A percentile compares a stretch with the other conserved stretches of the same genome.
Conservation (phyloP, 352 stramenopile species). For the Phytophthora boehmeriae region DNA sequence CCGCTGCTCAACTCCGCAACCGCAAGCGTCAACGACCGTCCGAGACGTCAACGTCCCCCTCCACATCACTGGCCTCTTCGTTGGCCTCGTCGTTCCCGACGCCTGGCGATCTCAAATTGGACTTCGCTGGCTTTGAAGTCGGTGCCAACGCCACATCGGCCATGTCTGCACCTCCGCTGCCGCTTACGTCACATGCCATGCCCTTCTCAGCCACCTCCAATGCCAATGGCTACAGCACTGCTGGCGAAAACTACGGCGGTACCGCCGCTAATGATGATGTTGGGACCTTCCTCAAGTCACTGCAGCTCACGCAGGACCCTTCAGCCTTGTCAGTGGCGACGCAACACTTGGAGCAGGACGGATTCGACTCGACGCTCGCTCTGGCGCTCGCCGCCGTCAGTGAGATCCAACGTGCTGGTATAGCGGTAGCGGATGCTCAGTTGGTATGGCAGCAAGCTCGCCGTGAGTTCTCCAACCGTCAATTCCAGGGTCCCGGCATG, state of each 20-base stretch:
- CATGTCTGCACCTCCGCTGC: constrained; percentile 15
- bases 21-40: constrained; percentile 43
- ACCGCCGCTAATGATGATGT: constrained; percentile 36
- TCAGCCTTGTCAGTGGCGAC: constrained; percentile 33
- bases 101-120: constrained; percentile 66
- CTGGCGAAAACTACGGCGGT: constrained; percentile 15
- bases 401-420: constrained; percentile 53
- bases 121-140: constrained; percentile 60
- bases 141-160: constrained; percentile 21
- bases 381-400: constrained; percentile 56
- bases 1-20: constrained; percentile 36
- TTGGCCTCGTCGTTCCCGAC: constrained; percentile 20
- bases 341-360: constrained; percentile 52
- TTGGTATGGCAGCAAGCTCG: constrained; percentile 51
- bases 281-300: constrained; percentile 52
- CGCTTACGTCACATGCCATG: constrained; percentile 17
- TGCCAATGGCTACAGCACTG: constrained; percentile 11
- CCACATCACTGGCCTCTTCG: constrained; percentile 5
- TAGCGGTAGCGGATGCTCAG: constrained; percentile 59
- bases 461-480: constrained; percentile 49
- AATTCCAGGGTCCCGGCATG: constrained; percentile 41
- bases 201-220: constrained; percentile 13
- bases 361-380: constrained; percentile 64
- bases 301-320: constrained; percentile 48
- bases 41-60: constrained; percentile 14